These are phyloP conservation scores for Tricladium varicosporioides DNA, from an alignment of 2,329 filamentous ascomycete genomes.

Conservation along the genomic window DNA sequence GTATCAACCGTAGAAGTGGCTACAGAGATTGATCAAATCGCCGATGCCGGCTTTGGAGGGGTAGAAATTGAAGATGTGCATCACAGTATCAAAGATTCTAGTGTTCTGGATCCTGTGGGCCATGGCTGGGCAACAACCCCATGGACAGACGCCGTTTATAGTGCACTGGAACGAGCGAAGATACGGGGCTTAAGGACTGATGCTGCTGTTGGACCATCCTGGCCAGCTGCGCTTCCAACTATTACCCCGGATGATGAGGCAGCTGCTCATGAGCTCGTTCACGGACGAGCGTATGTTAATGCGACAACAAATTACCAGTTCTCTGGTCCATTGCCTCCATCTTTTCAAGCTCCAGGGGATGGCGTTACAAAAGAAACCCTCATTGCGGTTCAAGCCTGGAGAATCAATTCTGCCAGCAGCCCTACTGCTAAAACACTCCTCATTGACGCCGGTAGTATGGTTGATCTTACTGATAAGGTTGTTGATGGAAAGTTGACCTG, in stretches of 20 bases:
- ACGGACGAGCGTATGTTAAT: conserved; percentile 4
- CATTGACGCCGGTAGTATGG: not conserved
- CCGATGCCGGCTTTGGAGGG: conserved; percentile 2
- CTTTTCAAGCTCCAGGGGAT: not conserved
- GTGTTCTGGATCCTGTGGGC: conserved; percentile 1
- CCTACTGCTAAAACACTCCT: conserved; percentile 2
- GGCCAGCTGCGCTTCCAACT: conserved; percentile 1
- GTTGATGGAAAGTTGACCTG: conserved; percentile 1
- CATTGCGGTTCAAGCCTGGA: conserved; percentile 3
- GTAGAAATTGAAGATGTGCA: conserved; percentile 6
- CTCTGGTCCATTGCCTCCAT: conserved; percentile 1
- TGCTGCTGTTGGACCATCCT: conserved; percentile 2
- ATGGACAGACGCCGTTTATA: conserved; percentile 1
- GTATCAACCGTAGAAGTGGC: not conserved
- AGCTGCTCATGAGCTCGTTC: conserved; percentile 1
- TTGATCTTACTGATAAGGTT: conserved; percentile 1
- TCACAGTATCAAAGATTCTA: not conserved
- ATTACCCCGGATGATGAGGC: conserved; percentile 3
- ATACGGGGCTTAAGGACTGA: not conserved
- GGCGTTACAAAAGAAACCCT: not conserved
- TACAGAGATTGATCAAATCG: conserved; percentile 4
- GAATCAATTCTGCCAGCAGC: conserved; percentile 1
- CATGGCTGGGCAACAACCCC: conserved; percentile 6
- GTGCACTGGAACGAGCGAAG: not conserved
- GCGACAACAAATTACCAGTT: not conserved